These are phyloP conservation scores for Hymenoscyphus salicellus DNA, from an alignment of 2,329 filamentous ascomycete genomes.

Conservation along the genomic window DNA sequence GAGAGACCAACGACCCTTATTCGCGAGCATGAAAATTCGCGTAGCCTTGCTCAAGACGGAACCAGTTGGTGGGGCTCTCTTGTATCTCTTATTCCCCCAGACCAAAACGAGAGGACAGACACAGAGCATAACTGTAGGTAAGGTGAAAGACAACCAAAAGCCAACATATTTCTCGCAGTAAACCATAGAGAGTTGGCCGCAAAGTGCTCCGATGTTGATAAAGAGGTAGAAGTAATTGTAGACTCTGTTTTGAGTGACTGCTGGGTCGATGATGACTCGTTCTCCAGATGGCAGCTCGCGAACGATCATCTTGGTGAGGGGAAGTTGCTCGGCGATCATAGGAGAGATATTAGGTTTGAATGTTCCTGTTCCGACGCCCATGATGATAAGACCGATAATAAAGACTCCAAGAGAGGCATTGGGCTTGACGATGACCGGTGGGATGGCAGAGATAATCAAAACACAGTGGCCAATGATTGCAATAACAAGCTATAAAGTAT, in stretches of 20 bases:
- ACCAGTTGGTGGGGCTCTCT: constrained; percentile 63
- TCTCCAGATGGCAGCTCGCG: constrained; percentile 50
- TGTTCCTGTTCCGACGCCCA: constrained; percentile 65
- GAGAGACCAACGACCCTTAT: constrained; percentile 61
- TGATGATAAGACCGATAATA: constrained; percentile 60
- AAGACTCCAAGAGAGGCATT: constrained; percentile 58
- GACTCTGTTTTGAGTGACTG: constrained; percentile 56
- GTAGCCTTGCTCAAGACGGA: constrained; percentile 69
- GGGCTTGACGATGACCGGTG: constrained; percentile 52
- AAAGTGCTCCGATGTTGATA: constrained; percentile 62
- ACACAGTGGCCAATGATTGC: constrained; percentile 64
- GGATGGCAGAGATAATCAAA: constrained; percentile 61
- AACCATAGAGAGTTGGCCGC: constrained; percentile 63
- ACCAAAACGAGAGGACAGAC: constrained; percentile 59
- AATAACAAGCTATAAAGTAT: constrained; percentile 36
- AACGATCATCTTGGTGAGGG: constrained; percentile 49
- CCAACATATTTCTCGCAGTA: constrained; percentile 75
- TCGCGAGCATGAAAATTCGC: constrained; percentile 56
- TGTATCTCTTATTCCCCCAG: constrained; percentile 59
- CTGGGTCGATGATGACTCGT: constrained; percentile 59
- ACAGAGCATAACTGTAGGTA: constrained; percentile 65
- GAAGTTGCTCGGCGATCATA: constrained; percentile 60
- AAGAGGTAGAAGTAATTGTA: constrained; percentile 70
- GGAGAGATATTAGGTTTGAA: constrained; percentile 71
- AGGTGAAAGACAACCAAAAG: constrained; percentile 69